Conservation (phyloP, 352 stramenopile genomes). For the Globisporangium recalcitrans region DNA sequence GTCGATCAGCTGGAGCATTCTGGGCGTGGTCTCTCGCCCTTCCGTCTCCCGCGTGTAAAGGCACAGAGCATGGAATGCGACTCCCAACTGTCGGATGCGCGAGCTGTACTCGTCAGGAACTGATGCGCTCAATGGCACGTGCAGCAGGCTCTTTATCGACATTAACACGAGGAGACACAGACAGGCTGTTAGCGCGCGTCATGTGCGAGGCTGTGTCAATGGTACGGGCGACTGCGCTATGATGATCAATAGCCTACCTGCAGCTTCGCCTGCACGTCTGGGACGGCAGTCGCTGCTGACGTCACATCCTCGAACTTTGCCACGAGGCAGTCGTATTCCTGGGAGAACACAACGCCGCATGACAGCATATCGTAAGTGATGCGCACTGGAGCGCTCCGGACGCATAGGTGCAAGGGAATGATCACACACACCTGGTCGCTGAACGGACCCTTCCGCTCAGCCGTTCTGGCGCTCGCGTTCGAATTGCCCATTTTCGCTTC, state of each 20-base stretch:
- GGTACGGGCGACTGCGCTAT: no score
- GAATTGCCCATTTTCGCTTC: slow-evolving; percentile 36
- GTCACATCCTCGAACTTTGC: slow-evolving; percentile 39
- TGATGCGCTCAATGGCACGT: slow-evolving; percentile 27
- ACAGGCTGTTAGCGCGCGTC: neutral
- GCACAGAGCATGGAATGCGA: slow-evolving; percentile 53
- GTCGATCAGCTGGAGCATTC: slow-evolving; percentile 32
- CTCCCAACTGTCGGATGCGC: slow-evolving; percentile 25
- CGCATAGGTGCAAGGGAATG: neutral
- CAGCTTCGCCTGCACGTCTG: slow-evolving; percentile 26
- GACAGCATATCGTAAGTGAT: neutral
- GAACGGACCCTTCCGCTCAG: slow-evolving; percentile 76
- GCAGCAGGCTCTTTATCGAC: slow-evolving; percentile 35
- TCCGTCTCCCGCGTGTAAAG: slow-evolving; percentile 27
- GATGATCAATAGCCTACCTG: no score
- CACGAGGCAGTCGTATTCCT: slow-evolving; percentile 69
- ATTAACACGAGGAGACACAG: neutral
- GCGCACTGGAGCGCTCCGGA: neutral
- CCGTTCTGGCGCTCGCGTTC: slow-evolving; percentile 7
- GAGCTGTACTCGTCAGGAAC: slow-evolving; percentile 25
- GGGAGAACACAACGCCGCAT: neutral
- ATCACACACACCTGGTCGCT: slow-evolving; percentile 50
- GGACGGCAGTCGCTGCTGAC: slow-evolving; percentile 16
- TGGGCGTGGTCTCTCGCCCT: neutral
- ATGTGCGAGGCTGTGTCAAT: neutral